Evolutionary conservation across 2,329 filamentous ascomycete genomes (phyloP).

Genomic region (Pseudogymnoascus sp.): DNA sequence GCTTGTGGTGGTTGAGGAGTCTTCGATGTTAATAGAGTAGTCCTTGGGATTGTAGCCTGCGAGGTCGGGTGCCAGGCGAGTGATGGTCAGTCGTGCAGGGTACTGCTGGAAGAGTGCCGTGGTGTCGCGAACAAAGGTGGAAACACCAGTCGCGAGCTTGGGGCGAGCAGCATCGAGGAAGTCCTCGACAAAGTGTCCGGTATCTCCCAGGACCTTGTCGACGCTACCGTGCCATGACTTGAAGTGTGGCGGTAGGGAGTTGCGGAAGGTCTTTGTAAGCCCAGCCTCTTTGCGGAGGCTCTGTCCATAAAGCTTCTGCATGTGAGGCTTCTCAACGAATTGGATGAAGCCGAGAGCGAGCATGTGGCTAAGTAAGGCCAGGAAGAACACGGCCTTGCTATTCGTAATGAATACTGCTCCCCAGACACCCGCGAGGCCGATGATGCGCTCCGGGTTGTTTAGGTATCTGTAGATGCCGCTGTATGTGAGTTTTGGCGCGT

Average conservation of each 20-base stretch:
- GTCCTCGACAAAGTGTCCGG: conserved; percentile 83
- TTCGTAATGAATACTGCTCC: conserved; percentile 89
- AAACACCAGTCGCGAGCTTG: conserved; percentile 79
- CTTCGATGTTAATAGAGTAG: conserved; percentile 72
- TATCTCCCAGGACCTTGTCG: conserved; percentile 80
- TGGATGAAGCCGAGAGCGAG: conserved; percentile 84
- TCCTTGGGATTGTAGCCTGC: conserved; percentile 72
- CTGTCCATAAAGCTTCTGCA: conserved; percentile 93
- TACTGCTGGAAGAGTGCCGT: conserved; percentile 84
- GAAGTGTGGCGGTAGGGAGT: conserved; percentile 76
- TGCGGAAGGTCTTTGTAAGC: conserved; percentile 83
- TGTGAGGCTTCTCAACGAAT: conserved; percentile 90
- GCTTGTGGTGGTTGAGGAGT: conserved; percentile 46
- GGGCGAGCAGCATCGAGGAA: conserved; percentile 79
- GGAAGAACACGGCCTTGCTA: conserved; percentile 77
- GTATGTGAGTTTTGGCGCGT: conserved; percentile 82
- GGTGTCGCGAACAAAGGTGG: conserved; percentile 81
- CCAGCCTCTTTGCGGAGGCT: conserved; percentile 81
- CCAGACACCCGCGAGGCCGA: conserved; percentile 93
- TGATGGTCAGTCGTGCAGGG: conserved; percentile 78
- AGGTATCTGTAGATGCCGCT: conserved; percentile 96
- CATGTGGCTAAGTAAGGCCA: conserved; percentile 80
- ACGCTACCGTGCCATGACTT: conserved; percentile 79
- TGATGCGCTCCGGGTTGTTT: conserved; percentile 92
- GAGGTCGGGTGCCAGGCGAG: conserved; percentile 70